Evolutionary conservation across 192 early-diverging fungal species (phyloP).

Genomic region (Piromyces finnis): DNA sequence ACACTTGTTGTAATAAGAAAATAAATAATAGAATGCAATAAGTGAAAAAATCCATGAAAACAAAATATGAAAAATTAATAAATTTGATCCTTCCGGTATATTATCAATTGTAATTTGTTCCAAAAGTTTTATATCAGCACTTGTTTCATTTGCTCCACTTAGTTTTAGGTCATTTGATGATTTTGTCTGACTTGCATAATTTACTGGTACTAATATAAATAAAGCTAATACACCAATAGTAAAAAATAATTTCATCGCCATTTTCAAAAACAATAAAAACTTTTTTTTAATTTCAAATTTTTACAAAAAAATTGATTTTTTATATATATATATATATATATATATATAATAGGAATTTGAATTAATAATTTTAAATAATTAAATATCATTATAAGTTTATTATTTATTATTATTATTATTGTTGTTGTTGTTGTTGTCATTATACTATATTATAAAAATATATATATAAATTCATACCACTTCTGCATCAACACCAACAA

Average conservation of each 20-base stretch:
- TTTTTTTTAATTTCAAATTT: no score
- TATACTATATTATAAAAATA: no score
- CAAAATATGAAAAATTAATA: constrained; percentile 17
- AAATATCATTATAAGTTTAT: no score
- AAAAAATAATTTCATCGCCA: constrained; percentile 14
- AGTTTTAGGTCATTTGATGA: neutral
- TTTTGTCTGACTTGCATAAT: constrained; percentile 10
- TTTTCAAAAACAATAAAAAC: constrained; percentile 26
- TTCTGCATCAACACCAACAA: neutral
- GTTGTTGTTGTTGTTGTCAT: no score
- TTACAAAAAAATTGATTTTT: no score
- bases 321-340: no score
- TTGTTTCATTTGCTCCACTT: neutral
- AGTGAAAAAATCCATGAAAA: constrained; percentile 31
- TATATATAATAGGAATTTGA: no score
- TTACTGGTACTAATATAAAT: constrained; percentile 19
- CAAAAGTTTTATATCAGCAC: neutral
- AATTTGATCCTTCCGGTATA: constrained; percentile 14
- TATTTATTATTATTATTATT: no score
- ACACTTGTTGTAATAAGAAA: constrained; percentile 18
- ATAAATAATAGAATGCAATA: constrained; percentile 16
- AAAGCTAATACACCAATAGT: constrained; percentile 19
- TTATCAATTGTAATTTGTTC: constrained; percentile 19
- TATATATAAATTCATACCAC: neutral
- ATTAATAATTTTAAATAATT: no score